Percentiles rank a stretch among this genome's conserved stretches.
These are phyloP conservation scores for Serendipita sp. DNA, from an alignment of 768 basidiomycete species.

Conservation along the genomic window DNA sequence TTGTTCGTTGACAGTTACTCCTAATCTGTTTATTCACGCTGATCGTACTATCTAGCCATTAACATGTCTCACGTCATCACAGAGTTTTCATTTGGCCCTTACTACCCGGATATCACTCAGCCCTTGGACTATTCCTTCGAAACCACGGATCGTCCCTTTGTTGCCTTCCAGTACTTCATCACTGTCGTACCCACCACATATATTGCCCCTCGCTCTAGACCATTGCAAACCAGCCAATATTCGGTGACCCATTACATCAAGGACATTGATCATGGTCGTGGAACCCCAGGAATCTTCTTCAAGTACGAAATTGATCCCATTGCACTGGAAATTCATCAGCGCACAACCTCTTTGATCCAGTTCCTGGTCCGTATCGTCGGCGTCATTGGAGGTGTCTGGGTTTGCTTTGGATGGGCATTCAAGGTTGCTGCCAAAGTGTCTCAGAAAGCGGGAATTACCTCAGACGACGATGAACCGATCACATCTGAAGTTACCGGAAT, in stretches of 20 bases:
- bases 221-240: constrained; percentile 71
- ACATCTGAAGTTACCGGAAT: constrained; percentile 51
- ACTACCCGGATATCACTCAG: constrained; percentile 90
- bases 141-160: constrained; percentile 51
- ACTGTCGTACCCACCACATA: constrained; percentile 94
- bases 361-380: constrained; percentile 74
- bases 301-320: constrained; percentile 94
- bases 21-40: not conserved
- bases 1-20: constrained; percentile 32
- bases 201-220: constrained; percentile 49
- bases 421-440: constrained; percentile 43
- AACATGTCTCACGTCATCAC: constrained; percentile 93
- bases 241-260: constrained; percentile 88
- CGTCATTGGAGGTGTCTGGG: constrained; percentile 86
- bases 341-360: constrained; percentile 68
- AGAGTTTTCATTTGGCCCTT: constrained; percentile 93
- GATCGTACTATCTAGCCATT: constrained; percentile 43
- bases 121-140: constrained; percentile 88
- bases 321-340: constrained; percentile 68
- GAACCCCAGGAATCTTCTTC: constrained; percentile 93
- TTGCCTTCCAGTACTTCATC: constrained; percentile 88
- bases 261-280: constrained; percentile 52
- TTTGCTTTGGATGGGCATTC: constrained; percentile 66
- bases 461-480: constrained; percentile 35
- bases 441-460: constrained; percentile 47